Evolutionary conservation across 768 basidiomycete species (phyloP), one percentile per base, ranked within the genome.

Genomic region (Termitomyces sp.): DNA sequence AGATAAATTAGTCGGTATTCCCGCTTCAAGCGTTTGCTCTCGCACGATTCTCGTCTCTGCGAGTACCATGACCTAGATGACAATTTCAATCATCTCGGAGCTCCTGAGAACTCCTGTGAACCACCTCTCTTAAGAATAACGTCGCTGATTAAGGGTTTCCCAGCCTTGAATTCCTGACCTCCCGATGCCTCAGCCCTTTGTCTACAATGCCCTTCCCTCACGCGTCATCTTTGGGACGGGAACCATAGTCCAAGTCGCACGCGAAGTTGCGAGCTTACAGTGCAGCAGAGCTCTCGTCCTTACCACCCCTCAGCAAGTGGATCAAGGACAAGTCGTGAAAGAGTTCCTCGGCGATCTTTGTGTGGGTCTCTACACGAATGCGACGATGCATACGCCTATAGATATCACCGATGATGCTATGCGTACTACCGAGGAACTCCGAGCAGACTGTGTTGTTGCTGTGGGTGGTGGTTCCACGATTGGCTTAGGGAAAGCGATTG

Each of bases 301-400:
- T 40, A 72, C 71, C 1, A 72, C 71, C 4, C 70, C 73, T 16
- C 59, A 67, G 25, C 74, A 71, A 58, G 60, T 63, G 31, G 58
- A 56, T 0, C 62, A 69, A 27, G 74, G 73, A 2, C 62, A 71
- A 51, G 51, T 45, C 2, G 57, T 68, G 38, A 52, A 64, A 34
- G 58, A 59, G 5, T 34, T 59, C 10, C 46, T 66, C 12, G 63
- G 64, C 1, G 53, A 59, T 31, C 50, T 68, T 3, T 59, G 57
- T 11, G 74, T 69, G 21, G 76, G 74, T 1, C 32, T 75, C 25
- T 75, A 71, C 64, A 65, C 67, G 14, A 71, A 73, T 29, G 76
- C 76, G 2, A 69, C 70, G 0, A 75, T 77, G 75, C 76, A 76
- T 60, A 77, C 74, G 2, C 75, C 76, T 6, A 67, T 63, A 41